Percentiles rank a stretch among this genome's conserved stretches.
Conservation (phyloP, 495 filamentous ascomycete genomes). For the Talaromyces trachyspermus region DNA sequence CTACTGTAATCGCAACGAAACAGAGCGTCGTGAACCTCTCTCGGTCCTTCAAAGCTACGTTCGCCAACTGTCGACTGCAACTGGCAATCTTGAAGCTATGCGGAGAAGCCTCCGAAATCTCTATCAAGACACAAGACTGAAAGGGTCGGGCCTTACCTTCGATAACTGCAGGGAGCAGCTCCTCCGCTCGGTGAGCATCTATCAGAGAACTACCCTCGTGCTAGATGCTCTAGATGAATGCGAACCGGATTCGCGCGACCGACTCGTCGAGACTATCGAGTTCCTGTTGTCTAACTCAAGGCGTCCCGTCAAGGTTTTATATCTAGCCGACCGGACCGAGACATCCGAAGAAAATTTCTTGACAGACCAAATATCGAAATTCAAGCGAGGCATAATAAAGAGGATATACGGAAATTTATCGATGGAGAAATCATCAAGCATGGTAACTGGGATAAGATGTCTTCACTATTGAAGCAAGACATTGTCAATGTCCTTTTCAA, state of each 20-base stretch:
- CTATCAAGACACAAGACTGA: constrained; percentile 8
- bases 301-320: constrained; percentile 36
- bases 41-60: constrained; percentile 29
- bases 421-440: constrained; percentile 17
- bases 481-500: constrained; percentile 9
- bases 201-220: constrained; percentile 23
- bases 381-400: constrained; percentile 20
- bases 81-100: constrained; percentile 8
- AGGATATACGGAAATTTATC: constrained; percentile 24
- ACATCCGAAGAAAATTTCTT: constrained; percentile 21
- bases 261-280: constrained; percentile 25
- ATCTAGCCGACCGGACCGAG: constrained; percentile 33
- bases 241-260: constrained; percentile 18
- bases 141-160: constrained; percentile 13
- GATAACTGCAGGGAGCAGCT: constrained; percentile 20
- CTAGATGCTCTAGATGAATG: constrained; percentile 44
- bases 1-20: constrained; percentile 31
- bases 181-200: constrained; percentile 9
- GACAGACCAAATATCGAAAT: constrained; percentile 25
- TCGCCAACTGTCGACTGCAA: constrained; percentile 26
- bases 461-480: constrained; percentile 10
- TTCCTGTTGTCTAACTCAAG: constrained; percentile 17
- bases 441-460: constrained; percentile 6
- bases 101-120: constrained; percentile 10
- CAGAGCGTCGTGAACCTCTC: constrained; percentile 19